Evolutionary conservation across 2,329 filamentous ascomycete species (phyloP), one percentile per base, ranked within the genome.

Genomic region (Helotiales sp.): DNA sequence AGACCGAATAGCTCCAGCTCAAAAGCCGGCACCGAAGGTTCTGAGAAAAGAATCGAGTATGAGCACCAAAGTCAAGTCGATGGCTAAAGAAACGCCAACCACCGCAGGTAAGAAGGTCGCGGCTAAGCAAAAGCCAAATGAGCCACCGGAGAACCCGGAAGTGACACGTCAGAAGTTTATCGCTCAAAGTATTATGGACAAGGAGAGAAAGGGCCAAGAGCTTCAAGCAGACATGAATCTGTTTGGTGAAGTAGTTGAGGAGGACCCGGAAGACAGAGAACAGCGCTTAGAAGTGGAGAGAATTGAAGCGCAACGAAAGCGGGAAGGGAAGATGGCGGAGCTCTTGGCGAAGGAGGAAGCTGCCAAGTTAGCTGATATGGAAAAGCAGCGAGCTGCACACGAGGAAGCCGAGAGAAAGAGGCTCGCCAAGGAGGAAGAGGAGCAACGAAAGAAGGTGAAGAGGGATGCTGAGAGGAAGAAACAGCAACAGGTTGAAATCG

Each of bases 11-110:
- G 89, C 66, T 0, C 87, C 87, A 30, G 86, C 74, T n/a, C 17
- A n/a, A 7, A 91, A 70, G 24, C 87, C 74, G 56, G 84, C 84
- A 30, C 90, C 78, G 0, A 86, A 73, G 22, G 9, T 34, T 34
- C 31, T 15, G 15, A 34, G 9, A n/a, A 40, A 19, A 22, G 36
- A 40, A 9, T 40, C 36, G 24, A 22, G 6, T 3, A 22, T 40
- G 36, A 40, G 13, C 2, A 40, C 36, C 3, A 40, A 40, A 22
- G 6, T 19, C n/a, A 40, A 40, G 17, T 19, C 29, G 7, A 19
- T 19, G 15, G 27, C 40, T n/a, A 91, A 54, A 46, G 22, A 42
- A 19, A 15, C 19, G 5, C 24, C 38, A 19, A 15, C 40, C 13
- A 9, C 36, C 4, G 36, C 12, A 19, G 15, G 5, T 5, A 44